A percentile compares a stretch with the other conserved stretches of the same genome.
These are phyloP conservation scores for Trametes coccinea DNA, from an alignment of 768 basidiomycete species.

Conservation along the genomic window DNA sequence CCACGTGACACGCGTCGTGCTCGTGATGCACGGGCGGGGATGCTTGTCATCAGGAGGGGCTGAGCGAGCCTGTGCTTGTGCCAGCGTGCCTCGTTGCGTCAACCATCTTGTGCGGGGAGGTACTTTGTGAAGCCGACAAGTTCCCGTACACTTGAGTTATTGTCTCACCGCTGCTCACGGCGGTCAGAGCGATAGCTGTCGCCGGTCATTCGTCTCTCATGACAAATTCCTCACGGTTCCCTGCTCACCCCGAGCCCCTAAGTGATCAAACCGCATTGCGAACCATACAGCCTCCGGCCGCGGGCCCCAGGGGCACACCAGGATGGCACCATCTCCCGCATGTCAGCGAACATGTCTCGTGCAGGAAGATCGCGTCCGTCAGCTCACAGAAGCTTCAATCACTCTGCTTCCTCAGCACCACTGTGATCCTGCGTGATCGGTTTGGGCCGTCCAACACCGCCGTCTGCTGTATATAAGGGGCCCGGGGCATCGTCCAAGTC, in stretches of 20 bases:
- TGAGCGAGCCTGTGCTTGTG: neutral
- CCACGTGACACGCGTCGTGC: slow-evolving; percentile 1
- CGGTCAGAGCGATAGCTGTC: neutral
- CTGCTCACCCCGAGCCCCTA: neutral
- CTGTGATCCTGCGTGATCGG: neutral
- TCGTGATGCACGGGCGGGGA: neutral
- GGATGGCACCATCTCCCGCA: slow-evolving; percentile 1
- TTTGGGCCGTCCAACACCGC: neutral
- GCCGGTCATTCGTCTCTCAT: neutral
- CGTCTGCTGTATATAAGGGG: neutral
- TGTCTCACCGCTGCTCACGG: neutral
- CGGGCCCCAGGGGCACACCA: neutral
- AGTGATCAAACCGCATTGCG: neutral
- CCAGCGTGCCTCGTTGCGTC: neutral
- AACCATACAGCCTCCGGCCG: neutral
- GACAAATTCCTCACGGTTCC: neutral
- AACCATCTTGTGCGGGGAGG: neutral
- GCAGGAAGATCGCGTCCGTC: neutral
- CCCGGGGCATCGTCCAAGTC: neutral
- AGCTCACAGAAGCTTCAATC: neutral
- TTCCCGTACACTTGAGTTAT: neutral
- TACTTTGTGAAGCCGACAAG: neutral
- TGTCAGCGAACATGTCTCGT: slow-evolving; percentile 6
- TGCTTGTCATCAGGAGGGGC: slow-evolving; percentile 1
- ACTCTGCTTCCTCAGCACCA: neutral